Evolutionary conservation across 2,329 filamentous ascomycete species (phyloP).

Genomic region (Pseudogymnoascus sp.): DNA sequence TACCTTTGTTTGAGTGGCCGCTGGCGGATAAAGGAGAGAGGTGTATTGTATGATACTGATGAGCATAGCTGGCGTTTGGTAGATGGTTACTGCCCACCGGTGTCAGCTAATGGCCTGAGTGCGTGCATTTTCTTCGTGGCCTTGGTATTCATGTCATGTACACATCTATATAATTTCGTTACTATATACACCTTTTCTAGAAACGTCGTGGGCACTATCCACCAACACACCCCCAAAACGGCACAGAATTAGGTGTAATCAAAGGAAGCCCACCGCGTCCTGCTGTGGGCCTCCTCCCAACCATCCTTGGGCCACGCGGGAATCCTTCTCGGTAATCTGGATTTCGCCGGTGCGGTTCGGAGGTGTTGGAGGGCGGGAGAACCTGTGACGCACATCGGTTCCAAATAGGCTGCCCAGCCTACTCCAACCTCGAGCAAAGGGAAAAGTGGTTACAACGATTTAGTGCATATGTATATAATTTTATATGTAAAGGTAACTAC

Average conservation of each 20-base stretch:
- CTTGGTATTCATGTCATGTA: background rate
- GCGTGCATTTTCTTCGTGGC: background rate
- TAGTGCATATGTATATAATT: background rate
- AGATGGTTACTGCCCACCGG: background rate
- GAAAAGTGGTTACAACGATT: background rate
- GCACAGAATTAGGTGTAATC: no score
- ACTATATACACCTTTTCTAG: background rate
- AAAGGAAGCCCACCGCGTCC: no score
- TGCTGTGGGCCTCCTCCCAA: no score
- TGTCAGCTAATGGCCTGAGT: background rate
- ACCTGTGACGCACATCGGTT: background rate
- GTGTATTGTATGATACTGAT: slow-evolving; percentile 7
- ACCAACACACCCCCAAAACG: background rate
- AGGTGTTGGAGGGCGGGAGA: background rate
- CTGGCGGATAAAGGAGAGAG: background rate
- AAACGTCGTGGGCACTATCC: background rate
- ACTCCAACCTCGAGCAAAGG: background rate
- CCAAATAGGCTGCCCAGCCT: background rate
- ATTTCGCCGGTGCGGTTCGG: no score
- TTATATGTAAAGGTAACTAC: background rate
- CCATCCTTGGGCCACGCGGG: no score
- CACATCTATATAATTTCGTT: background rate
- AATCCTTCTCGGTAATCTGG: no score
- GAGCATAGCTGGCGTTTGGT: slow-evolving; percentile 9
- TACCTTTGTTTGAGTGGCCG: slow-evolving; percentile 7